Evolutionary conservation across 139 green algal genomes (phyloP), one percentile per base, ranked within the genome.

Genomic region (Micromonas commoda): DNA sequence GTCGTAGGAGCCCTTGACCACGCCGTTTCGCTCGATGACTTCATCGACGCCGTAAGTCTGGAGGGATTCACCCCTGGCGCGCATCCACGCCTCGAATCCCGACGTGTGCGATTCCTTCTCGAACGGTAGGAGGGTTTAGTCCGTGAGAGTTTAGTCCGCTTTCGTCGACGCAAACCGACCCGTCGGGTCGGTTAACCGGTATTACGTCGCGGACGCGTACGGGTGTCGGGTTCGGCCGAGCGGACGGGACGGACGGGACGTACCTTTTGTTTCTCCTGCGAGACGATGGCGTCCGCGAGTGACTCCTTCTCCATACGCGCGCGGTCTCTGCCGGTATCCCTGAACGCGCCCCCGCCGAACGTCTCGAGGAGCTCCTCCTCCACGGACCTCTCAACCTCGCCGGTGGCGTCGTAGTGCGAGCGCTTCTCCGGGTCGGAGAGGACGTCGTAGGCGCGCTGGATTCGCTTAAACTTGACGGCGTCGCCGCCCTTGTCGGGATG

Each of bases 321-420:
- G 45, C 9, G 63, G 16, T 82, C 53, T 19, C 74, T 57, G 19
- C 81, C 31, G n/a, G 77, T 79, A 78, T 91, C 84, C 29, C 61
- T 51, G 53, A 86, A 89, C 16, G 57, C 78, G 81, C 90, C 89
- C 71, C 87, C 89, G 1, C 81, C 90, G 87, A 96, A 96, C 3
- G 23, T 72, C 26, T 95, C 89, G 51, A 93, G 69, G 28, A 97
- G 92, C 29, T 92, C 91, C 76, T 95, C 91, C 35, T 94, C 88
- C 1, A 87, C 85, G 28, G 81, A 88, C 52, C 83, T 88, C 33
- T 89, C 66, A 5, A 92, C 67, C 24, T 74, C 66, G 3, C 92
- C 92, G 3, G 91, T 96, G 0, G 60, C 29, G 69, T 97, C 92
- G 83, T 97, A 97, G n/a, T 38, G 26, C 73, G 21, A n/a, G 32